These are phyloP conservation scores for Daldinia sp. DNA, from an alignment of 2,329 filamentous ascomycete species.

Conservation along the genomic window DNA sequence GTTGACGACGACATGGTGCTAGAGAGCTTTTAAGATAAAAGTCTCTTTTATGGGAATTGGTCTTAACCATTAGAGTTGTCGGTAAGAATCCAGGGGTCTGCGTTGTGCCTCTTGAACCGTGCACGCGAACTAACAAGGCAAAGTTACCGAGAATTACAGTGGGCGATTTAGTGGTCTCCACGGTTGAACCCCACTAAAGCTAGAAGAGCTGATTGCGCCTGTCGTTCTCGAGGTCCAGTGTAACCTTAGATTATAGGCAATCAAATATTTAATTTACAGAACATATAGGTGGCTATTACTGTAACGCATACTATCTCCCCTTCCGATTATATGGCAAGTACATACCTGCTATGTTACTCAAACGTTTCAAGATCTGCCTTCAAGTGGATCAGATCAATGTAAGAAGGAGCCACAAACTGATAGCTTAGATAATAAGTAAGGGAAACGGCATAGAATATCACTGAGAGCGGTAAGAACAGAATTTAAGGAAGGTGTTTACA, in stretches of 20 bases:
- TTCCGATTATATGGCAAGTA: not conserved
- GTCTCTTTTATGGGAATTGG: constrained; percentile 25
- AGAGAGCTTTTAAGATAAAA: constrained; percentile 7
- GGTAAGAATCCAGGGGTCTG: constrained; percentile 34
- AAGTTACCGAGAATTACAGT: constrained; percentile 21
- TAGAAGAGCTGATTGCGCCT: constrained; percentile 1
- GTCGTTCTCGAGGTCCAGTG: not conserved
- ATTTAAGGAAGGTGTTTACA: not conserved
- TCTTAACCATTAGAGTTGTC: constrained; percentile 27
- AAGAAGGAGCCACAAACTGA: constrained; percentile 11
- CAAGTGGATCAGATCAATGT: not conserved
- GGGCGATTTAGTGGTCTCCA: constrained; percentile 10
- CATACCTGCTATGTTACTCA: constrained; percentile 1
- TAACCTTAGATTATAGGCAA: no score
- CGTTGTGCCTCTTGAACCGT: constrained; percentile 31
- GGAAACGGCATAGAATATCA: not conserved
- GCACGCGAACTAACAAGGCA: constrained; percentile 19
- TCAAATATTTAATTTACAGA: not conserved
- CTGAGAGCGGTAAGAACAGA: not conserved
- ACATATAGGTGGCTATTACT: not conserved
- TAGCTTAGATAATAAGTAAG: not conserved
- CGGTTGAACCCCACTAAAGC: constrained; percentile 17
- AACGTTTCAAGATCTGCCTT: not conserved
- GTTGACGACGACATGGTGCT: constrained; percentile 57
- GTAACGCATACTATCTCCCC: not conserved